Base-by-base conservation (phyloP, 1,284 basidiomycete species). In the Irpex rosettiformis region DNA sequence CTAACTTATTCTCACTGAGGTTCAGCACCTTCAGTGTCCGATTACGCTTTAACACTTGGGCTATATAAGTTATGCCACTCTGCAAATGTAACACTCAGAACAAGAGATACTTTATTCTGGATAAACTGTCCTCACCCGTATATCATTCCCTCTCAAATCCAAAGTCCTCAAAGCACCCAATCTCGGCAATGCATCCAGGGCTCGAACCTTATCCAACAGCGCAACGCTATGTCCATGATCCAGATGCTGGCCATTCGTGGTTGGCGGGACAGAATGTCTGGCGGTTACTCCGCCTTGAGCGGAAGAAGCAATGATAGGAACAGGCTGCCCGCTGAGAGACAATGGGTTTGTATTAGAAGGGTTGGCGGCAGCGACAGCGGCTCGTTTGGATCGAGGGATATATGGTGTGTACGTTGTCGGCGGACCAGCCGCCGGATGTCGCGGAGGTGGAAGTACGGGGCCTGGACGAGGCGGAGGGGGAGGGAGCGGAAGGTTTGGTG, bases 31-130 rank as follows among this genome's bases (percentile, higher is more conserved):
- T 96, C 40, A 99, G 78, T 1, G 96, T 98, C 28, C 95, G 81
- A 72, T 99, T 99, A 45, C 96, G 87, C 72, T 98, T 98, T 61
- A 99, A 77, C 0, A 98, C 96, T 73, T 98, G 95, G 0, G 94
- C 91, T 43, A 99, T 85, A 71, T 97, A 97, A 0, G 84, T 85
- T 24, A 98, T 89, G 0, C 96, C 95, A 55, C 73, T 83, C 91
- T 88, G 51, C 47, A 57, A 63, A 59, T 16, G 40, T 55, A 18
- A 18, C 24, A 33, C 49, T 25, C 24, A 24, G 52, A n/a, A n/a
- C n/a, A n/a, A n/a, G n/a, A n/a, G n/a, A n/a, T n/a, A n/a, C n/a
- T n/a, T n/a, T n/a, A n/a, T n/a, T n/a, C n/a, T n/a, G n/a, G n/a
- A n/a, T n/a, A n/a, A n/a, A n/a, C n/a, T n/a, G n/a, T n/a, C n/a